phyloP scores from a whole-genome alignment of 441 rosid species.

The Erodium texanum region DNA sequence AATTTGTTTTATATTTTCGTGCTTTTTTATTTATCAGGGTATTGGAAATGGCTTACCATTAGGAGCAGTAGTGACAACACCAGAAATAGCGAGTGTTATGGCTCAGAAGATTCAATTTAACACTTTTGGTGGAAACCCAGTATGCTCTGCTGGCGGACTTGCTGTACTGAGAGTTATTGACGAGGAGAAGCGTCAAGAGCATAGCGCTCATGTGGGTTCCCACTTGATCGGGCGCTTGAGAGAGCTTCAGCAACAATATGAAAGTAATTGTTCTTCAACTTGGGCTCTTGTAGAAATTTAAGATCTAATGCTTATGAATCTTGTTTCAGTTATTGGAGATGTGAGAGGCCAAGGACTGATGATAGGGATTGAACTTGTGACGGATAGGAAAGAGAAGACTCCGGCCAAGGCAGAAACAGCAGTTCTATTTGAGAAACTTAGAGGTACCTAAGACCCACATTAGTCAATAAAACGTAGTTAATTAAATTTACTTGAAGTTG shows the following conservation, averaged over 20 bases:
- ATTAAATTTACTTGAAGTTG: neutral
- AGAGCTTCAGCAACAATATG: slow-evolving; percentile 56
- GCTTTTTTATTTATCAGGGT: slow-evolving; percentile 45
- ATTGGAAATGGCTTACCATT: slow-evolving; percentile 89
- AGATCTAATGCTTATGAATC: neutral
- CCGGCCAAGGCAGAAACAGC: slow-evolving; percentile 81
- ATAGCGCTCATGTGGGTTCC: slow-evolving; percentile 66
- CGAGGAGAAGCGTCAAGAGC: slow-evolving; percentile 69
- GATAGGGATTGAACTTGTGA: slow-evolving; percentile 78
- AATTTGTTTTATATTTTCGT: neutral
- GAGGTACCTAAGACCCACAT: slow-evolving; percentile 34
- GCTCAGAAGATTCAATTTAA: slow-evolving; percentile 68
- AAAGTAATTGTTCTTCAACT: slow-evolving; percentile 36
- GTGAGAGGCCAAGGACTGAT: slow-evolving; percentile 80
- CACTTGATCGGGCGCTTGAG: slow-evolving; percentile 54
- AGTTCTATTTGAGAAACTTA: slow-evolving; percentile 62
- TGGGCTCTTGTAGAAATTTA: neutral
- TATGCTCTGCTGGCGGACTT: slow-evolving; percentile 88
- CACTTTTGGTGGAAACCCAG: slow-evolving; percentile 87
- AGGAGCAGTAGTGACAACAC: slow-evolving; percentile 86
- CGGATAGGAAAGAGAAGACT: slow-evolving; percentile 59
- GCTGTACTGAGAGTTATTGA: slow-evolving; percentile 76
- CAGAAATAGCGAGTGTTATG: slow-evolving; percentile 77
- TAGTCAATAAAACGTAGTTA: neutral
- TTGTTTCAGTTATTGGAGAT: slow-evolving; percentile 68